Percentiles rank a stretch among this genome's conserved stretches.
These are phyloP conservation scores for Fraxinus nigra DNA, from an alignment of 305 asterid species.

Conservation along the genomic window DNA sequence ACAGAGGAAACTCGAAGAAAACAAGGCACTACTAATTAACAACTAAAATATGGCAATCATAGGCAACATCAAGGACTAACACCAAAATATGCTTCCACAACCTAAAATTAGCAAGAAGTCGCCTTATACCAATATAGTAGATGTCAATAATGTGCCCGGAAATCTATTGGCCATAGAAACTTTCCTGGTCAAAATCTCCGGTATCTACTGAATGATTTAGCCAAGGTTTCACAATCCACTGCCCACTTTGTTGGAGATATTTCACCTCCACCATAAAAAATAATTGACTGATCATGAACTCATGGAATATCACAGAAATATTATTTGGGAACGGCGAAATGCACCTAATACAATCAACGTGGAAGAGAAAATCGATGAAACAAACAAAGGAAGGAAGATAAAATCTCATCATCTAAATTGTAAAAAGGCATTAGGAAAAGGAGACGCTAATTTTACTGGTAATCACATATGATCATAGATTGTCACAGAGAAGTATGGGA, in stretches of 20 bases:
- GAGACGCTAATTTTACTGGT: background rate
- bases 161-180: background rate
- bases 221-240: background rate
- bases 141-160: background rate
- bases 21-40: background rate
- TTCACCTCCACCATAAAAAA: background rate
- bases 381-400: background rate
- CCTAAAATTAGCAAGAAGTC: background rate
- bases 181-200: background rate
- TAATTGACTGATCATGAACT: background rate
- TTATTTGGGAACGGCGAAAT: background rate
- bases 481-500: background rate
- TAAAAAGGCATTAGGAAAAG: background rate
- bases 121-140: background rate
- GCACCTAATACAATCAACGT: background rate
- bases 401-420: background rate
- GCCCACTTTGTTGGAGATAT: background rate
- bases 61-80: background rate
- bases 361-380: background rate
- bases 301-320: background rate
- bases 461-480: background rate
- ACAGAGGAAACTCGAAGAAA: background rate
- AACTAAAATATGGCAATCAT: background rate
- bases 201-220: background rate
- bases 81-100: background rate